Evolutionary conservation across 257 asterid genomes (phyloP).

Genomic region (Cordia subcordata): DNA sequence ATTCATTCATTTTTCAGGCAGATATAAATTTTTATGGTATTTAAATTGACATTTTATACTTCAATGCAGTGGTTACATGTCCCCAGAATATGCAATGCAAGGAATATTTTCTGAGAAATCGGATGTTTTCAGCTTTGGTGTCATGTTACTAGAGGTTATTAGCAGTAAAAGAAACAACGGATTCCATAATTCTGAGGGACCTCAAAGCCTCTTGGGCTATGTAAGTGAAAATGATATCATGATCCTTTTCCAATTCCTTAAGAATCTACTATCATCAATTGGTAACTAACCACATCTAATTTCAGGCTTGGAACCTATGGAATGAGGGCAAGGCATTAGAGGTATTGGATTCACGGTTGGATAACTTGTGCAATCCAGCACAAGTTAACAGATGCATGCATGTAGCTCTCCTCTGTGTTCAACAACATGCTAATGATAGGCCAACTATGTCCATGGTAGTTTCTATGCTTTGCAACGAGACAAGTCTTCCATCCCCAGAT

Average conservation of each 20-base stretch:
- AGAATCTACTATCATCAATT: not conserved
- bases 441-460: constrained; percentile 5
- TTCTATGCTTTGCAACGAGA: constrained; percentile 8
- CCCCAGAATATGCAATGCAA: too few relatives aligned
- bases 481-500: constrained; percentile 1
- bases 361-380: not conserved
- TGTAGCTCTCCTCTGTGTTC: constrained; percentile 13
- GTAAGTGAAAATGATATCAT: not conserved
- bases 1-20: not conserved
- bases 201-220: constrained; percentile 1
- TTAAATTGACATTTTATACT: too few relatives aligned
- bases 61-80: too few relatives aligned
- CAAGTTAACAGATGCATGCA: constrained; percentile 6
- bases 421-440: constrained; percentile 11
- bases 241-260: not conserved
- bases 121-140: constrained; percentile 10
- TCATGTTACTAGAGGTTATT: constrained; percentile 10
- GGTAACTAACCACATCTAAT: not conserved
- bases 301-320: constrained; percentile 8
- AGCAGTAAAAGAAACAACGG: constrained; percentile 3
- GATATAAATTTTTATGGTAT: not conserved
- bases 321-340: constrained; percentile 9
- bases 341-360: not conserved
- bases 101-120: too few relatives aligned
- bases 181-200: not conserved